Evolutionary conservation across 331 rosid genomes (phyloP), one percentile per base, ranked within the genome.

Genomic region (Quercus tomentella): DNA sequence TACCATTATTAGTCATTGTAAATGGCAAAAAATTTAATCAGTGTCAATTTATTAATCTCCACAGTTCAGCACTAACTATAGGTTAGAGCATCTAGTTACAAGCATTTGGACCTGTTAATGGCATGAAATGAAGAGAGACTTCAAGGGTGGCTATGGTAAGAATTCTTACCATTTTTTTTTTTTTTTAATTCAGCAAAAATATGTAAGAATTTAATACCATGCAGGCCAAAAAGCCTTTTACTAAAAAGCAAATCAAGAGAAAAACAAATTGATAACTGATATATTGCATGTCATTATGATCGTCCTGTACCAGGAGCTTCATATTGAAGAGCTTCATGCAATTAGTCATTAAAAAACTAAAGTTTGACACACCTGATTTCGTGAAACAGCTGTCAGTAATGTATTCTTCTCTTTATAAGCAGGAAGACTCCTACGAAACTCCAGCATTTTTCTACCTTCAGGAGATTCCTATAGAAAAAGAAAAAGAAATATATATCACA

Each of bases 341-440:
- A 56, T 31, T 79, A 54, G 22, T 57, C 56, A 55, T 37, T 61
- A 78, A 33, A 70, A 62, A 23, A 45, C 31, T 25, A 55, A 41
- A 77, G 80, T 33, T 65, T 57, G 62, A 80, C 68, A 68, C 55
- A 90, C 99, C 99, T 96, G 99, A 88, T 96, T 90, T 43, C 33
- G 87, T 80, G 97, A 84, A 77, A 93, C 73, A 78, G 89, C 80
- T 63, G 91, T 76, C 78, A 96, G 83, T 79, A 96, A 77, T 58
- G 92, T 81, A 83, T 88, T 97, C 94, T 88, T 91, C 89, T 89
- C 91, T 80, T 88, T 89, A 87, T 90, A 93, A 49, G 92, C 94
- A 72, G 98, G 98, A 80, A 96, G 99, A 81, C 83, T 83, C 70
- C 87, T 83, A 73, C 99, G 94, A 81, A 96, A 91, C 83, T 91